Evolutionary conservation across 495 filamentous ascomycete species (phyloP), one percentile per base, ranked within the genome.

Genomic region (Trichoderma reesei): DNA sequence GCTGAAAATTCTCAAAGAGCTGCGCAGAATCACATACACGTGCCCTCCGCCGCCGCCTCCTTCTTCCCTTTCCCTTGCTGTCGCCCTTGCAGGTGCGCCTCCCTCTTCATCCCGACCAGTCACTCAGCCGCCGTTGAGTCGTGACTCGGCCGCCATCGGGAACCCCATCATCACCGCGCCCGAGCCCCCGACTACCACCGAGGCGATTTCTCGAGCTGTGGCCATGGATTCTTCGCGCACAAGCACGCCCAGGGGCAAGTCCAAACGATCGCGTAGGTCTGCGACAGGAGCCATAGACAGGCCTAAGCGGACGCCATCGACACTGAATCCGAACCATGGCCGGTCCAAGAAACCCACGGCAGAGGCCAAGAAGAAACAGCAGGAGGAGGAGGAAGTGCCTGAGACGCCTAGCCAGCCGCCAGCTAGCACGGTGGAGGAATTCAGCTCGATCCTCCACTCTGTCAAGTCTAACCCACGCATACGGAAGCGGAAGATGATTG

Each of bases 401-500:
- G 38, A 39, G 38, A 39, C 38, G 38, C 38, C 51, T 34, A 14
- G 3, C 26, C 51, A 31, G 18, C 20, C 51, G 5, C 26, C 51
- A 14, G 51, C 34, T 10, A 56, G 18, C 51, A 56, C 51, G 26
- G 38, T 20, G n/a, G 63, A 44, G 13, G 65, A 63, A 26, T 56
- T 56, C 4, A 67, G 65, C 63, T 79, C 77, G 14, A 78, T 76
- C 36, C 71, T 72, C 4, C 70, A 71, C 5, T 69, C 72, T 20
- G 75, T 78, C 56, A 79, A 79, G 62, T 68, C 68, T 11, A 59
- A 68, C 61, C 71, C 65, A 42, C 74, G 76, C 41, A 75, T 74
- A 64, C 72, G 77, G 60, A 79, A 79, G 18, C 75, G 73, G 68
- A 76, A 77, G 46, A 72, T 74, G 42, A 68, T 78, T 13, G 63